Base-by-base conservation (phyloP, 768 basidiomycete genomes). In the Dioszegia aurantiaca region DNA sequence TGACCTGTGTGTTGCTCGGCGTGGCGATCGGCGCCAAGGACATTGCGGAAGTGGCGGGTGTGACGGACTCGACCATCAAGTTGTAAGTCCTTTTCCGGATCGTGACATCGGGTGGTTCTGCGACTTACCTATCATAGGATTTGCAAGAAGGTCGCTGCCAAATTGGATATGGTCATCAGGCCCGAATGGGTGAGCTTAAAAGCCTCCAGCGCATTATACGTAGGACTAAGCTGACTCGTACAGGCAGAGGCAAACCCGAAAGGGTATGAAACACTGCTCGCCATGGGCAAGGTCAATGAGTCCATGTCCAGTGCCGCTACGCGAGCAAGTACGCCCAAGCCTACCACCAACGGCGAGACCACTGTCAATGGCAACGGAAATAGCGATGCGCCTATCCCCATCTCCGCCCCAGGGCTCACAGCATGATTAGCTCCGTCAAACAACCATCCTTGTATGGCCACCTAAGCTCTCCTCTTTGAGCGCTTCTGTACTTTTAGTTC, bases 1-100 rank as follows among this genome's bases (percentile, higher is more conserved):
- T 98, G 78, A 89, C 89, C 28, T 89, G 88, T 70, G 82, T 86
- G 64, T 73, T 97, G 41, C 81, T 93, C 68, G 89, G 87, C 53
- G 84, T 85, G 68, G 69, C 79, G 26, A 90, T 89, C 77, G 82
- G 85, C 23, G 82, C 87, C 46, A 85, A 85, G 77, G 90, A 97
- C 70, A 92, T 99, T 70, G 88, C 88, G 62, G 80, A 81, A 16
- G 90, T 97, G 11, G 93, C 90, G 2, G 91, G 92, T 10, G 91
- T 97, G 19, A 92, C 90, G 73, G 94, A 98, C 75, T 87, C 89
- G 49, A 98, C 95, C 48, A 92, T 97, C 74, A 89, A 89, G 78
- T 78, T 91, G 73, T 74, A 58, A 58, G 75, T 63, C 8, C 21
- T n/a, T n/a, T n/a, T n/a, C n/a, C n/a, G n/a, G n/a, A n/a, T n/a